Evolutionary conservation across 2,329 filamentous ascomycete genomes (phyloP), one percentile per base, ranked within the genome.

Genomic region (Rhytidhysteron rufulum): DNA sequence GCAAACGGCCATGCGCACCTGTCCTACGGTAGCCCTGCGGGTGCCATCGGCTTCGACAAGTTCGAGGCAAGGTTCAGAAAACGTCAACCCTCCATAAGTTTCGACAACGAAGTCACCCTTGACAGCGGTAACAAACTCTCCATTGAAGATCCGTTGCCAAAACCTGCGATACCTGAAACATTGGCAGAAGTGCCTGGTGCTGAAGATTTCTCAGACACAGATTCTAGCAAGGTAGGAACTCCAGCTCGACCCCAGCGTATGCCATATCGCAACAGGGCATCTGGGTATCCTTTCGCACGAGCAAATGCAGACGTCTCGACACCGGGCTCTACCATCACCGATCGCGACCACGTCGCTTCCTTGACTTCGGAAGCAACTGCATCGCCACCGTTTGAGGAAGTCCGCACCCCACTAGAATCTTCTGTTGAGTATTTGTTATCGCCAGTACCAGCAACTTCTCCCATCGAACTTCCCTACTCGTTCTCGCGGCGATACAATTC

Each of bases 281-380:
- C 55, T 13, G 43, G 61, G 21, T 64, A 65, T 43, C 60, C 63
- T 7, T 54, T 66, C n/a, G 53, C 59, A 18, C 60, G 61, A 42
- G 40, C 60, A 8, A 65, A 59, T 24, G 60, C 62, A 10, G 60
- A 65, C 22, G 44, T 40, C 4, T 25, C 44, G 4, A 41, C 42
- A 10, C 48, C 47, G 15, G 49, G 55, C 32, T 41, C 47, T 9
- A 54, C 57, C 36, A 59, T 54, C 44, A 50, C 44, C 31, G 63
- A 66, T 33, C 59, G 63, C 32, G 51, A 54, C 18, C 36, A 45
- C 24, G 61, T 68, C 13, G 65, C 66, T 10, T 69, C 66, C 4
- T 45, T 69, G 33, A 70, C 67, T 2, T 69, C 67, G n/a, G 66
- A 60, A 31, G 54, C 63, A n/a, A 67, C 66, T 5, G 60, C 57